phyloP scores from a whole-genome alignment of 2,329 filamentous ascomycete species.

The Cercospora sesami region DNA sequence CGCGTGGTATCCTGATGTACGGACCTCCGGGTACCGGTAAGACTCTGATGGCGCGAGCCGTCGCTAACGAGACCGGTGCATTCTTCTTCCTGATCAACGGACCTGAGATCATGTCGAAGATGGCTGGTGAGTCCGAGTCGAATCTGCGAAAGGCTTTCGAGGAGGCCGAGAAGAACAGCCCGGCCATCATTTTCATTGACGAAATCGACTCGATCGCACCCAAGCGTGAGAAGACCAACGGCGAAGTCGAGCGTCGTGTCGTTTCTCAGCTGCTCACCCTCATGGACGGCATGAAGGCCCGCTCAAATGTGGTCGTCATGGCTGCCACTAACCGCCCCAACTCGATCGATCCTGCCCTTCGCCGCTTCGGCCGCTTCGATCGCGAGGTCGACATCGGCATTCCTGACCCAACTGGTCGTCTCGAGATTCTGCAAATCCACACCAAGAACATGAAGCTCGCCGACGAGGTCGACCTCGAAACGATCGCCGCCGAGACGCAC shows the following conservation, averaged over 20 bases:
- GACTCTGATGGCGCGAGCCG: conserved; percentile 96
- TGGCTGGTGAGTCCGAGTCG: conserved; percentile 98
- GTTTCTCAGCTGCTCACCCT: conserved; percentile 95
- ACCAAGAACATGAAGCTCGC: conserved; percentile 99
- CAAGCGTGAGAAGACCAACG: conserved; percentile 99
- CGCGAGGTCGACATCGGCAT: conserved; percentile 98
- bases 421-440: conserved; percentile 98
- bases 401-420: conserved; percentile 93
- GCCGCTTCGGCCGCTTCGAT: conserved; percentile 97
- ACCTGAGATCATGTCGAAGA: conserved; percentile 99
- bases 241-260: conserved; percentile 96
- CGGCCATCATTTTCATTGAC: conserved; percentile 99
- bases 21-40: conserved; percentile 99
- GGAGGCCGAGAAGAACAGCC: conserved; percentile 98
- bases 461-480: conserved; percentile 94
- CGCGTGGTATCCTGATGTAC: conserved; percentile 89
- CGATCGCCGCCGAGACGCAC: conserved; percentile 95
- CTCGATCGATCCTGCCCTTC: conserved; percentile 95
- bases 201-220: conserved; percentile 99
- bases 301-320: conserved; percentile 98
- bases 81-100: conserved; percentile 99
- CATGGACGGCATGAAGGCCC: conserved; percentile 99
- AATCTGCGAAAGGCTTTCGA: conserved; percentile 99
- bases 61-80: conserved; percentile 97
- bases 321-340: conserved; percentile 98